Conservation (phyloP, 2,329 filamentous ascomycete species). For the Ceratocystis lukuohia region DNA sequence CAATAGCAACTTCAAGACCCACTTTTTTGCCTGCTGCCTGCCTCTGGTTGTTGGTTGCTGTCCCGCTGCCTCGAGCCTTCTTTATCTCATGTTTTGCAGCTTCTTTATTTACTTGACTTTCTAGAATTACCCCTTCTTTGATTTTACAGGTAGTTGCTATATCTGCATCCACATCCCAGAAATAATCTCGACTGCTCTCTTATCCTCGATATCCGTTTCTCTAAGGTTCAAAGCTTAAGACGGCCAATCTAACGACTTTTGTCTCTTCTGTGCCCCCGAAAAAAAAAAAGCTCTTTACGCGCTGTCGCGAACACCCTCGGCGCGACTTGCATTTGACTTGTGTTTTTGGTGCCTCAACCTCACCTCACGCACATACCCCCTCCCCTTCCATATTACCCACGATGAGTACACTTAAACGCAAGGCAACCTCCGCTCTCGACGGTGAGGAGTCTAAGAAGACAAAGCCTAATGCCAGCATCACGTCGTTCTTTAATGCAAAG, state of each 20-base stretch:
- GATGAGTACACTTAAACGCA: constrained; percentile 53
- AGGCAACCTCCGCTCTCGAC: constrained; percentile 37
- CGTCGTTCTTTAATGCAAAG: constrained; percentile 71
- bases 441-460: constrained; percentile 51
- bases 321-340: constrained; percentile 3
- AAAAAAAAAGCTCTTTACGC: constrained; percentile 5
- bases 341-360: background rate
- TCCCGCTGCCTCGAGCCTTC: background rate
- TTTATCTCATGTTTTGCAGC: background rate
- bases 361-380: background rate
- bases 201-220: background rate
- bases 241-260: no score
- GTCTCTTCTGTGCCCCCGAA: background rate
- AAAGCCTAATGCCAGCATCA: constrained; percentile 66
- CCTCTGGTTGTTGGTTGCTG: background rate
- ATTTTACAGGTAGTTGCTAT: background rate
- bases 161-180: background rate
- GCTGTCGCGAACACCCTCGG: constrained; percentile 3
- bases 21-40: background rate
- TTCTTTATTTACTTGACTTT: background rate
- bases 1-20: background rate
- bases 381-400: constrained; percentile 11
- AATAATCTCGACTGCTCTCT: background rate
- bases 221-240: background rate
- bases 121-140: background rate